Evolutionary conservation across 805 yeast species (phyloP).

Genomic region (Kuraishia ogatae): DNA sequence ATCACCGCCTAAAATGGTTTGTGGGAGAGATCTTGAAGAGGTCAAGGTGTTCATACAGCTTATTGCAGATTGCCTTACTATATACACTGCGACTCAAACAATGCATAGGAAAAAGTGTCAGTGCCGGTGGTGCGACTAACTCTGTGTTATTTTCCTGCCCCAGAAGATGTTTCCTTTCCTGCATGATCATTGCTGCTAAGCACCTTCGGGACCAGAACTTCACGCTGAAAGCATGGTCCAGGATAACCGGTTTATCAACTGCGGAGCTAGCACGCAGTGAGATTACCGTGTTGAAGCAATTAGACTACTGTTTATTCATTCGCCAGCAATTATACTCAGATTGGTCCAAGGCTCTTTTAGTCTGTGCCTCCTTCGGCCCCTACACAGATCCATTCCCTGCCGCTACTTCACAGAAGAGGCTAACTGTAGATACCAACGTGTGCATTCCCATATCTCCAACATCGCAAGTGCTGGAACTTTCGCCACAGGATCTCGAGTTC

Average conservation of each 20-base stretch:
- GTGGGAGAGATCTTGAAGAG: conserved; percentile 34
- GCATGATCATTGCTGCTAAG: conserved; percentile 65
- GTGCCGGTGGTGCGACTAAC: conserved; percentile 5
- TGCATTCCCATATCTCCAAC: background rate
- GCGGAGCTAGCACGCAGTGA: conserved; percentile 43
- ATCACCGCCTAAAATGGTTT: conserved; percentile 10
- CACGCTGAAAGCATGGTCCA: conserved; percentile 63
- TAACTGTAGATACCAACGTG: background rate
- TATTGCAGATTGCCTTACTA: conserved; percentile 59
- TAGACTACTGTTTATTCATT: conserved; percentile 52
- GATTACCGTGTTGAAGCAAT: conserved; percentile 36
- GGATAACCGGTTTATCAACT: conserved; percentile 56
- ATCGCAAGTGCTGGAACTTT: background rate
- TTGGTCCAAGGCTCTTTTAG: conserved; percentile 7
- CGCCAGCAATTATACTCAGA: conserved; percentile 36
- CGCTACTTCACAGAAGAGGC: background rate
- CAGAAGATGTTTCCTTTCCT: conserved; percentile 57
- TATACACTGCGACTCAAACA: conserved; percentile 36
- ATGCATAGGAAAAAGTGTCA: conserved; percentile 2
- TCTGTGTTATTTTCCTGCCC: conserved; percentile 32
- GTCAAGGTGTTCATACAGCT: conserved; percentile 51
- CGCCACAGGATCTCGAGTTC: background rate
- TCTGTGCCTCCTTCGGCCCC: background rate
- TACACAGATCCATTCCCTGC: background rate
- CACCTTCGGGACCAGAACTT: conserved; percentile 67